phyloP scores from a whole-genome alignment of 2,329 filamentous ascomycete species.

The Ambrosiella xylebori region DNA sequence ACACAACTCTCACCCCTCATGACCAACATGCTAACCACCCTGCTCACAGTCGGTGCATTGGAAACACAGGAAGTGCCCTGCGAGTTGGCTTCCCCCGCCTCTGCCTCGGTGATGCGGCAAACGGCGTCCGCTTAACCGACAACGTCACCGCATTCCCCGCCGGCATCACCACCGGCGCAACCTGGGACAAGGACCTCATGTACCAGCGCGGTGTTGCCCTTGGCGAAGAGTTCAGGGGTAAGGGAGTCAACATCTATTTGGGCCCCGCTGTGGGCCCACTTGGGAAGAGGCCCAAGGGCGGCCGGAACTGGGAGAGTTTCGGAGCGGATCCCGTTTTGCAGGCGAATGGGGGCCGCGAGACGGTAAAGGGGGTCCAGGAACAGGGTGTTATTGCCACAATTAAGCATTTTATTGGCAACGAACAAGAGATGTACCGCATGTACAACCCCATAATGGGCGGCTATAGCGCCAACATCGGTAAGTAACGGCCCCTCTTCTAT shows the following conservation, averaged over 20 bases:
- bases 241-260: slow-evolving; percentile 54
- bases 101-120: slow-evolving; percentile 53
- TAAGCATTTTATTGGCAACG: slow-evolving; percentile 38
- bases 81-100: slow-evolving; percentile 57
- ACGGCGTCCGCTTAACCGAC: slow-evolving; percentile 56
- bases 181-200: slow-evolving; percentile 57
- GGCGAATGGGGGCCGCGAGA: slow-evolving; percentile 59
- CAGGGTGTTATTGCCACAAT: slow-evolving; percentile 39
- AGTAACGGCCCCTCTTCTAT: slow-evolving; percentile 16
- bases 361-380: slow-evolving; percentile 53
- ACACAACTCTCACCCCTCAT: neutral
- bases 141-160: slow-evolving; percentile 62
- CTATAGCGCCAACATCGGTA: slow-evolving; percentile 60
- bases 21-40: neutral
- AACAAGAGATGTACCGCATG: slow-evolving; percentile 48
- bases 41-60: slow-evolving; percentile 45
- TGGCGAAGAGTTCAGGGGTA: slow-evolving; percentile 54
- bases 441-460: slow-evolving; percentile 33
- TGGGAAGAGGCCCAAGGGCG: slow-evolving; percentile 54
- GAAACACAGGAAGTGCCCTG: slow-evolving; percentile 55
- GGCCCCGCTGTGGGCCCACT: slow-evolving; percentile 55
- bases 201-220: slow-evolving; percentile 50
- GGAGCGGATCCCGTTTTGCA: slow-evolving; percentile 56
- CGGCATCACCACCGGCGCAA: slow-evolving; percentile 61
- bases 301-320: slow-evolving; percentile 62